Evolutionary conservation across 352 stramenopile species (phyloP), one percentile per base, ranked within the genome.

Genomic region (Phytopythium cucurbitacearum): DNA sequence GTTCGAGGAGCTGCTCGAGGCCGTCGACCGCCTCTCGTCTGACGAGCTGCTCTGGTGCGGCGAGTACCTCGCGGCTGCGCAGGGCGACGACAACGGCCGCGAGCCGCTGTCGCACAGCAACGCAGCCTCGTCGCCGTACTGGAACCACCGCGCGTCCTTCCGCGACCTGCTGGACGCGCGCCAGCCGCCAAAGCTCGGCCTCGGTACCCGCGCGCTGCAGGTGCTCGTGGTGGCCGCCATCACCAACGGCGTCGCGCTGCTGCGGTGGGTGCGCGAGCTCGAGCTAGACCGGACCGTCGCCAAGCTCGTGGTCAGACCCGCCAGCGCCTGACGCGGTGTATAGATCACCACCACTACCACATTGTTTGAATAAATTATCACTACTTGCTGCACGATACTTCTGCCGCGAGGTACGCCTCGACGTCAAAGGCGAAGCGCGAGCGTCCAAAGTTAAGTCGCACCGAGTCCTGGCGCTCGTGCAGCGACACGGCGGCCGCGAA

Each of bases 41-140:
- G 52, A 55, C 34, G 71, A 82, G 56, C 54, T 77, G 40, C 67
- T 79, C 58, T 82, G 71, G 71, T 82, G 71, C 46, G 71, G 71
- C 7, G 63, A 69, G 35, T 79, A 82, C 39, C 56, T 81, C 37
- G 48, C 47, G 0, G 42, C 36, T 3, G 53, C 50, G 54, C 46
- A 53, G 11, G 32, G 40, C 0, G 62, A 67, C 6, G 48, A 68
- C 36, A 57, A 64, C 40, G 32, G 28, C 13, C 8, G 21, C 2
- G 33, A 13, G 3, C 15, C 40, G 1, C 37, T 50, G 32, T 15
- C 41, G 12, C 10, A 35, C 33, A 39, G 12, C 7, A 12, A n/a
- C n/a, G 64, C 67, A 37, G 60, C 56, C 12, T 57, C 67, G 33
- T 79, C 71, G 40, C 69, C 71, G 1, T 75, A 72, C 48, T 70